Base-by-base conservation (phyloP, 345 rosid species). In the Turritis glabra region DNA sequence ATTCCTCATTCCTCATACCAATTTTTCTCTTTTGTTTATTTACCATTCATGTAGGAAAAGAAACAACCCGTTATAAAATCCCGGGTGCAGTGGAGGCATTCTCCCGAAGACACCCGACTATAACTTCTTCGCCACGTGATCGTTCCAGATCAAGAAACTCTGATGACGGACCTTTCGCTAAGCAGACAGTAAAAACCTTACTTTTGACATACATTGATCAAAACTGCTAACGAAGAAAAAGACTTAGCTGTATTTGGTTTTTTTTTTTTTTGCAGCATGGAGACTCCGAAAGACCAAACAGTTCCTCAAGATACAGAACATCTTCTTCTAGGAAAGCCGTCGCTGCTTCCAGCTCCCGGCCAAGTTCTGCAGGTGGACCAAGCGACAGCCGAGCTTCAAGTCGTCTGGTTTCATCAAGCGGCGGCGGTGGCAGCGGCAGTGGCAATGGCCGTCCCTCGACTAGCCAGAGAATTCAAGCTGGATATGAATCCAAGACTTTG, bases 11-110 rank as follows among this genome's bases (percentile, higher is more conserved):
- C 79, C 47, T 46, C 32, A 8, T 12, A 51, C 73, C 15, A 84
- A 47, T 55, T 5, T 11, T 2, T 62, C 38, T 8, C 12, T 38
- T 12, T 32, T 5, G 11, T 35, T 2, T 15, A 41, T 46, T 29
- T 27, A 3, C 48, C 30, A 11, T 13, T 72, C 1, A 55, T 81
- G 85, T 82, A 65, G 91, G 87, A 59, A 88, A 76, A 73, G 96
- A 90, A 68, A 73, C 80, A 68, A 73, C 80, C 4, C 84, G 86
- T 23, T 91, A 83, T 21, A 85, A 85, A 80, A 66, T 82, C 73
- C 81, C 90, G 2, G 96, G 90, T 57, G 91, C 90, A 64, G 90
- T 82, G 22, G 93, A 88, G 71, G 89, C 89, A 60, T 90, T 90
- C 83, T 78, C 93, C 51, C 73, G 89, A 67, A 83, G 87, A 74